phyloP scores from a whole-genome alignment of 495 filamentous ascomycete species.

The Antarctomyces pellizariae region DNA sequence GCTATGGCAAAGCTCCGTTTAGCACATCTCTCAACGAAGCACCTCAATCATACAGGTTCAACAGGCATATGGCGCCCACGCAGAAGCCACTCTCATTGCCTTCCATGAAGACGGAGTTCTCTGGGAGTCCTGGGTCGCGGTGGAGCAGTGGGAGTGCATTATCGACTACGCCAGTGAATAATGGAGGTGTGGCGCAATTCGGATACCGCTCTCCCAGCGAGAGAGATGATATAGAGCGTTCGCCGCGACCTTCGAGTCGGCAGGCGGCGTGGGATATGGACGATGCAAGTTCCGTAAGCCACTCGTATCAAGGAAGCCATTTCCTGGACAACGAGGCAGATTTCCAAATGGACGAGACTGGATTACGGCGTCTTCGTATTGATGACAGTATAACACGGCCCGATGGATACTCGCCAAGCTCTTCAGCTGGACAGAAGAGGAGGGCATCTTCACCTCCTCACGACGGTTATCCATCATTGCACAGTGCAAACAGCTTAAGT shows the following conservation, averaged over 20 bases:
- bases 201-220: too few species aligned
- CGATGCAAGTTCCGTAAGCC: slow-evolving; percentile 13
- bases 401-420: slow-evolving; percentile 19
- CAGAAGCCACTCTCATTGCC: too few species aligned
- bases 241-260: too few species aligned
- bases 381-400: slow-evolving; percentile 26
- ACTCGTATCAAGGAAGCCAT: slow-evolving; percentile 20
- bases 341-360: slow-evolving; percentile 43
- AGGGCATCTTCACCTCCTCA: slow-evolving; percentile 57
- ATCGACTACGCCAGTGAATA: too few species aligned
- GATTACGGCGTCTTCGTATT: slow-evolving; percentile 33
- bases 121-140: too few species aligned
- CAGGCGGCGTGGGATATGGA: too few species aligned
- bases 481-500: slow-evolving; percentile 29
- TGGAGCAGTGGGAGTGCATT: too few species aligned
- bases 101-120: too few species aligned
- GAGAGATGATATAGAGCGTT: too few species aligned
- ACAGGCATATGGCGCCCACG: too few species aligned
- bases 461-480: slow-evolving; percentile 38
- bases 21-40: slow-evolving; percentile 24
- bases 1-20: slow-evolving; percentile 26
- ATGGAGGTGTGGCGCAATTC: too few species aligned
- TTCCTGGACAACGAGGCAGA: slow-evolving; percentile 31
- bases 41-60: slow-evolving; percentile 28
- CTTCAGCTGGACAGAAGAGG: slow-evolving; percentile 41